These are phyloP conservation scores for Tylopilus intermedius DNA, from an alignment of 768 basidiomycete genomes.

Conservation along the genomic window DNA sequence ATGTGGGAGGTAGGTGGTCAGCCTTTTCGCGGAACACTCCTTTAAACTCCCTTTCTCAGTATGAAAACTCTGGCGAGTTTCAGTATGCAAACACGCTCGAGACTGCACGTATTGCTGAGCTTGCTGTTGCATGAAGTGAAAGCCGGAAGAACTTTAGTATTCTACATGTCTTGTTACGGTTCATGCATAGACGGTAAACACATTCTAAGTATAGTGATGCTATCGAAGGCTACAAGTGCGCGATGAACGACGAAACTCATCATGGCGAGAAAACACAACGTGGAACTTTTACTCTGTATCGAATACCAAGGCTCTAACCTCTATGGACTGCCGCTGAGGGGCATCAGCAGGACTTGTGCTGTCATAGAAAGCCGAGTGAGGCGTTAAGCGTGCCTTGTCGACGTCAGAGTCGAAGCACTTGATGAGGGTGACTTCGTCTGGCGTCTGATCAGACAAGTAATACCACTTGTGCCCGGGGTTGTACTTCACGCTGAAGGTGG, in stretches of 20 bases:
- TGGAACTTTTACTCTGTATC: slow-evolving; percentile 29
- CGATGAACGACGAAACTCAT: neutral
- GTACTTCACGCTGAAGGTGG: slow-evolving; percentile 33
- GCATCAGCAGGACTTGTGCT: slow-evolving; percentile 30
- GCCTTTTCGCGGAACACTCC: neutral
- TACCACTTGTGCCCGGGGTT: slow-evolving; percentile 37
- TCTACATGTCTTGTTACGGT: neutral
- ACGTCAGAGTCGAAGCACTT: slow-evolving; percentile 43
- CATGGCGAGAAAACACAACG: neutral
- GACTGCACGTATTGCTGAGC: slow-evolving; percentile 6
- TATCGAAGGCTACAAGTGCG: neutral
- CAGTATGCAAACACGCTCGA: slow-evolving; percentile 65
- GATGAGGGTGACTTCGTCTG: slow-evolving; percentile 40
- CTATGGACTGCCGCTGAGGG: slow-evolving; percentile 40
- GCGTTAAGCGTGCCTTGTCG: slow-evolving; percentile 37
- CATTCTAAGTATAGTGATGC: neutral
- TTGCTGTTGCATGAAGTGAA: slow-evolving; percentile 12
- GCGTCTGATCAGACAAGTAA: slow-evolving; percentile 36
- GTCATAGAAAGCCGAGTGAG: slow-evolving; percentile 41
- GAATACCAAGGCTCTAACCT: slow-evolving; percentile 41
- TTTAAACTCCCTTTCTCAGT: slow-evolving; percentile 36
- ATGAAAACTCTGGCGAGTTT: slow-evolving; percentile 77
- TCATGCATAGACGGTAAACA: neutral
- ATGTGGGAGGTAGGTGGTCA: slow-evolving; percentile 80
- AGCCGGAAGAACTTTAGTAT: neutral